Conservation (phyloP, 345 rosid species). For the Arabidopsis thaliana region TAIR10.1 NC_003071.7:14561501-14562000, state of each 20-base stretch:
- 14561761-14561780: not conserved
- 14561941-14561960: constrained; percentile 98
- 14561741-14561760: not conserved
- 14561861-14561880: constrained; percentile 95
- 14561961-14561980: constrained; percentile 99
- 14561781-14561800: not conserved
- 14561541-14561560: not conserved
- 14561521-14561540: not conserved
- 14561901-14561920: constrained; percentile 99
- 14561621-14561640: constrained; percentile 56
- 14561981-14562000: constrained; percentile 33
- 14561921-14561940: constrained; percentile 94
- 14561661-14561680: constrained; percentile 96
- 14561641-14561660: constrained; percentile 99
- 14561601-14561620: constrained; percentile 1
- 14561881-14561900: constrained; percentile 97
- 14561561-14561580: not conserved
- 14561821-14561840: constrained; percentile 91
- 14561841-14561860: constrained; percentile 97
- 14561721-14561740: constrained; percentile 22
- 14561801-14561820: constrained; percentile 70
- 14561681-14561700: constrained; percentile 97
- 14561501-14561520: not conserved
- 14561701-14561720: constrained; percentile 99
- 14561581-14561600: not conserved